phyloP scores from a whole-genome alignment of 371 early-diverging fungal genomes.

The Apophysomyces elegans region DNA sequence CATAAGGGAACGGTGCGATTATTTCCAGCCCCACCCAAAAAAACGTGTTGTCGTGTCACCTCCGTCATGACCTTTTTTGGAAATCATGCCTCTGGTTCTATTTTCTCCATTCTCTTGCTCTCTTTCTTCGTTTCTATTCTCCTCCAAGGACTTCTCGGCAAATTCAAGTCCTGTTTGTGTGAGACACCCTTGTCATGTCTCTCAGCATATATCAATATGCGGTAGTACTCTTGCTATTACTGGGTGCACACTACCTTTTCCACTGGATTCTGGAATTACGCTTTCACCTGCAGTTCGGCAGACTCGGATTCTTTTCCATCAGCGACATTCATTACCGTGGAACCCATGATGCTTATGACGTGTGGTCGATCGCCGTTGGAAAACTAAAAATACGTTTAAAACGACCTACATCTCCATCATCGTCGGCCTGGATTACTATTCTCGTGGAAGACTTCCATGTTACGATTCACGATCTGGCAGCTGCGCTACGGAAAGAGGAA shows the following conservation, averaged over 20 bases:
- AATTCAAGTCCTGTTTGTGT: constrained; percentile 1
- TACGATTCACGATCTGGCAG: constrained; percentile 25
- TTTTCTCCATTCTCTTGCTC: constrained; percentile 8
- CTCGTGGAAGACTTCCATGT: constrained; percentile 34
- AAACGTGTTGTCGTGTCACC: constrained; percentile 10
- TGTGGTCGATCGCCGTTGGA: constrained; percentile 40
- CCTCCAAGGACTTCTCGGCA: neutral
- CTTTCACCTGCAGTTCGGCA: constrained; percentile 45
- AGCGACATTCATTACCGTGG: constrained; percentile 40
- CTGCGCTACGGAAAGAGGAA: constrained; percentile 10
- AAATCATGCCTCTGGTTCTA: neutral
- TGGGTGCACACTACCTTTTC: constrained; percentile 20
- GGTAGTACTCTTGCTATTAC: constrained; percentile 16
- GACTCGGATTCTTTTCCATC: constrained; percentile 51
- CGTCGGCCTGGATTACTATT: constrained; percentile 44
- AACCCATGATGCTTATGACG: constrained; percentile 18
- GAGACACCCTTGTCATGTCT: constrained; percentile 20
- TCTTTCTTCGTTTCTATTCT: neutral
- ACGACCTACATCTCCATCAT: constrained; percentile 26
- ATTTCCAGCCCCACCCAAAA: neutral
- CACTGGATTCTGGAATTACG: constrained; percentile 34
- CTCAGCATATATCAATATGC: constrained; percentile 30
- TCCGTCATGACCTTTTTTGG: constrained; percentile 11
- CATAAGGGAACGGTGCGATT: neutral
- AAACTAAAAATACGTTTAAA: constrained; percentile 46